Percentiles rank a stretch among this genome's conserved stretches.
These are phyloP conservation scores for Phytophthora agathidicida DNA, from an alignment of 352 stramenopile species.

Conservation along the genomic window DNA sequence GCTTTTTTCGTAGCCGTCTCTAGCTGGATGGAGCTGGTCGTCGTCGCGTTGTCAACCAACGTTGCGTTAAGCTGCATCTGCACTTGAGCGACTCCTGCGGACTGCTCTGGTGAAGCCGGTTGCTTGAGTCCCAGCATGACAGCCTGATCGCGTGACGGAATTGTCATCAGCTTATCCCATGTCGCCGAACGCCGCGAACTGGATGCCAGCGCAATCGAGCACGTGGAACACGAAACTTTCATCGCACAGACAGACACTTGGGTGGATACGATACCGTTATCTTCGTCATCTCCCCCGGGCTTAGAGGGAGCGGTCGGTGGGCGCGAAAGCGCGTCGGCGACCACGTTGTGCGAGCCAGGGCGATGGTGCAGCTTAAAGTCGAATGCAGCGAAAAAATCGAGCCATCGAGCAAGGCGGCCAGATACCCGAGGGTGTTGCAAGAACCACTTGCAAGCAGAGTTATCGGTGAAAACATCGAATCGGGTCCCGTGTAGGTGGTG, in stretches of 20 bases:
- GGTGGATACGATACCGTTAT: not conserved
- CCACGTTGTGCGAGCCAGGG: not conserved
- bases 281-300: not conserved
- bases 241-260: not conserved
- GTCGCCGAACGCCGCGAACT: not conserved
- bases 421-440: not conserved
- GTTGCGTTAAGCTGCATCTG: not conserved
- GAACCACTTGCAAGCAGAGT: not conserved
- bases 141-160: not conserved
- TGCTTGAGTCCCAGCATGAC: not conserved
- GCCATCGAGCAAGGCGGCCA: not conserved
- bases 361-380: not conserved
- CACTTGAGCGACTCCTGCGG: not conserved
- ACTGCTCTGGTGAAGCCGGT: not conserved
- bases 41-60: not conserved
- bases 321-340: not conserved
- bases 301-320: not conserved
- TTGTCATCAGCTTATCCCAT: not conserved
- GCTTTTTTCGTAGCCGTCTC: not conserved
- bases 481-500: not conserved
- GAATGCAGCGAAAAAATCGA: not conserved
- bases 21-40: not conserved
- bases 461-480: constrained; percentile 1
- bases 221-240: not conserved
- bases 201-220: not conserved